Percentiles rank a stretch among this genome's conserved stretches.
Evolutionary conservation across 75 land plant genomes (phyloP).

Genomic region (Ceratopteris richardii): DNA sequence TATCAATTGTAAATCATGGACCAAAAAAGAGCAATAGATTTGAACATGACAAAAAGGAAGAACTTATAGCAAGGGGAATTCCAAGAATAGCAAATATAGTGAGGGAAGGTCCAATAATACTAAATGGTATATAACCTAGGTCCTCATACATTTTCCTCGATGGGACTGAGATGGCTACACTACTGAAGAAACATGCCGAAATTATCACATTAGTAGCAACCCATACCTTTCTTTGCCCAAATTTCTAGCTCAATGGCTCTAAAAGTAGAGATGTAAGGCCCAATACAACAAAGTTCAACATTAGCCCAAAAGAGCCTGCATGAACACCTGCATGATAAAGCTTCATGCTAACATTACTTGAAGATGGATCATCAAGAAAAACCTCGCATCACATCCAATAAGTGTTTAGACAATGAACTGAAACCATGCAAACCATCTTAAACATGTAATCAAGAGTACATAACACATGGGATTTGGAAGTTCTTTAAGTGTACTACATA

Average conservation of each 20-base stretch:
- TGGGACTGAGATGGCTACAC: slow-evolving; percentile 16
- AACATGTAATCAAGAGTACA: slow-evolving; percentile 58
- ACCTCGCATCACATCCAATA: slow-evolving; percentile 98
- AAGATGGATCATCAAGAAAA: slow-evolving; percentile 58
- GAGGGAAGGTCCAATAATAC: slow-evolving; percentile 1
- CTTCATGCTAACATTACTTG: slow-evolving; percentile 17
- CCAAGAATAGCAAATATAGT: slow-evolving; percentile 12
- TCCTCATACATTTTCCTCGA: neutral
- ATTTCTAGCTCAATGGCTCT: slow-evolving; percentile 7
- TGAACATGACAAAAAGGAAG: neutral
- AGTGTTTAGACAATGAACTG: slow-evolving; percentile 91
- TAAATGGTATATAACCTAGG: slow-evolving; percentile 4
- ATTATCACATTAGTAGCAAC: slow-evolving; percentile 67
- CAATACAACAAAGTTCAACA: slow-evolving; percentile 14
- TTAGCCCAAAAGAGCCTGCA: slow-evolving; percentile 10
- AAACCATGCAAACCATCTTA: slow-evolving; percentile 97
- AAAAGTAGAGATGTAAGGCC: slow-evolving; percentile 6
- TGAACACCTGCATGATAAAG: slow-evolving; percentile 10
- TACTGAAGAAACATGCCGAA: slow-evolving; percentile 41
- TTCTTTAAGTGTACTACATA: slow-evolving; percentile 57
- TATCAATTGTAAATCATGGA: neutral
- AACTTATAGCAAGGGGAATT: slow-evolving; percentile 22
- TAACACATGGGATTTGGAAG: slow-evolving; percentile 63
- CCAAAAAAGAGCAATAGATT: neutral
- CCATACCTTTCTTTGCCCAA: slow-evolving; percentile 55